Evolutionary conservation across 176 grass and related monocot species (phyloP), one percentile per base, ranked within the genome.

Genomic region (Phoenix roebelenii): DNA sequence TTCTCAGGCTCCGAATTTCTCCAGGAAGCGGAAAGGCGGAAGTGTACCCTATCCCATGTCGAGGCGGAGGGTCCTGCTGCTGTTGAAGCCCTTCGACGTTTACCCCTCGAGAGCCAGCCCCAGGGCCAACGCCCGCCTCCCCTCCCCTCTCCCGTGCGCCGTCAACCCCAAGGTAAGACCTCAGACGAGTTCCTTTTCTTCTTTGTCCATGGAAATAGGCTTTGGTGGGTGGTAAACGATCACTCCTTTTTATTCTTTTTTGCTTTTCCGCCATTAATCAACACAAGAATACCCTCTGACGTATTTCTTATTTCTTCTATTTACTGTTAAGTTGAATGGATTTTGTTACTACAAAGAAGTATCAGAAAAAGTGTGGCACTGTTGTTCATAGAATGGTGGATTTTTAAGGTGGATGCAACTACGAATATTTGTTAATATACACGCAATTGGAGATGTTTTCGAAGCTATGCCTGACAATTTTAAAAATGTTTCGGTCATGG

Each of bases 61-160:
- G 50, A 79, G 58, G 64, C 87, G 82, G 51, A 71, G 82, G 20
- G 78, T 85, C 25, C 82, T 90, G 9, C 87, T 90, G 71, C 71
- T 82, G 63, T 66, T 90, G 72, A 85, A 82, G 79, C 82, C 87
- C 52, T 81, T 90, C 55, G 82, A 90, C 29, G 78, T 82, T 10
- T 90, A 70, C 70, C 87, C 87, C 39, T 75, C 82, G 7, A 72
- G 75, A 5, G 54, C 63, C 19, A 50, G 23, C 23, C 14, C 65
- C 18, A 44, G 12, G 35, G 57, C 22, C 12, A 1, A 74, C 23
- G 24, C 50, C 52, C 50, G 69, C 1, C 25, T 63, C 0, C 58
- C 56, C 22, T 58, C 63, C 23, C 5, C 44, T 18, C 54, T 56
- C 2, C 71, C 48, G 61, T 71, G 66, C 53, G 65, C 54, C 5